These are phyloP conservation scores for Skeletonema menzelii DNA, from an alignment of 108 stramenopile genomes.

Conservation along the genomic window DNA sequence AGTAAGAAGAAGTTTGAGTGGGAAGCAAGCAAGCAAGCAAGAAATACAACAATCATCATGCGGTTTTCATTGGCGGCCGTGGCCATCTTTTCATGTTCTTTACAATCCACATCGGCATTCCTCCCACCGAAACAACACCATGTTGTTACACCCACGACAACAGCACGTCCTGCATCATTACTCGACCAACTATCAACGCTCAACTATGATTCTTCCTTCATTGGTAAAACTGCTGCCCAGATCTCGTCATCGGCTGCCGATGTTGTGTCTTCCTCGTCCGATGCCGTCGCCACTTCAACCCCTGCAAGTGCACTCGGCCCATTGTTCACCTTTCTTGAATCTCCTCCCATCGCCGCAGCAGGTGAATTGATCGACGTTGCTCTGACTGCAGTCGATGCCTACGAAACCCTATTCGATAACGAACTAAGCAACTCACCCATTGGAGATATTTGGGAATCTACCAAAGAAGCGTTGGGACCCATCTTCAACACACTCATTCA, in stretches of 20 bases:
- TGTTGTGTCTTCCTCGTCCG: background rate
- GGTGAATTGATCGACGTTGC: background rate
- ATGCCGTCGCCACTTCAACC: background rate
- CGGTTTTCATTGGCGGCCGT: background rate
- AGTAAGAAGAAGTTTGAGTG: too few relatives aligned
- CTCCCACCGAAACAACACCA: background rate
- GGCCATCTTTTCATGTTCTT: background rate
- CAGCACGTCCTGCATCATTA: background rate
- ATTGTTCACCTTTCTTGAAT: background rate
- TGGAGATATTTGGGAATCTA: background rate
- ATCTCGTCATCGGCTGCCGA: background rate
- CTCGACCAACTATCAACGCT: conserved; percentile 23
- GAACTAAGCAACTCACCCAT: background rate
- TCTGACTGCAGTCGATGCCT: background rate
- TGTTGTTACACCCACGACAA: background rate
- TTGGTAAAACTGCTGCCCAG: conserved; percentile 5
- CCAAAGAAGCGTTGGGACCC: conserved; percentile 10
- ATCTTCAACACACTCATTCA: background rate
- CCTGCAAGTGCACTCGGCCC: background rate
- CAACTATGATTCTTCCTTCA: conserved; percentile 18
- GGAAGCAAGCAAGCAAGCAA: too few relatives aligned
- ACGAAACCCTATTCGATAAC: background rate
- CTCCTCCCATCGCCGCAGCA: background rate
- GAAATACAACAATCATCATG: background rate
- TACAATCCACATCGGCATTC: background rate